Percentiles rank a stretch among this genome's conserved stretches.
Conservation (phyloP, 768 basidiomycete species). For the Basidioascus undulatus region DNA sequence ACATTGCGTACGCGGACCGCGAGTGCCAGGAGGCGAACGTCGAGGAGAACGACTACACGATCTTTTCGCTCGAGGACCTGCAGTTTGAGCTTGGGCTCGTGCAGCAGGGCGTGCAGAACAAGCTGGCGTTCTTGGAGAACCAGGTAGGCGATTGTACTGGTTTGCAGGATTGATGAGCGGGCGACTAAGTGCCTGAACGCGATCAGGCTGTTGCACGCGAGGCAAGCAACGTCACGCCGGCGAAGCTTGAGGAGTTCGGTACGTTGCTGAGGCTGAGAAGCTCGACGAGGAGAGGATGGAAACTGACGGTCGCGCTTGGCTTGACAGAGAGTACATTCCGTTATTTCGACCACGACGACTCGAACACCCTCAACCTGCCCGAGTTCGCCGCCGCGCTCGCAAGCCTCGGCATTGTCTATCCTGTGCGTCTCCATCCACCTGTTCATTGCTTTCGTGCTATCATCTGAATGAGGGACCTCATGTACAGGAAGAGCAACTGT, state of each 20-base stretch:
- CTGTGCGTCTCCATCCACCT: slow-evolving; percentile 24
- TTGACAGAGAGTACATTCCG: slow-evolving; percentile 92
- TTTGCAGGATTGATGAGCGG: not conserved
- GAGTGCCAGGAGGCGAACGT: slow-evolving; percentile 71
- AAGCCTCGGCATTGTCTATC: slow-evolving; percentile 79
- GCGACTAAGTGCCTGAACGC: not conserved
- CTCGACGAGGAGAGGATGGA: too few relatives aligned
- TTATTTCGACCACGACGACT: slow-evolving; percentile 83
- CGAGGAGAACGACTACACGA: slow-evolving; percentile 89
- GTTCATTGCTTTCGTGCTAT: not conserved
- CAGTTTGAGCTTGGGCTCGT: slow-evolving; percentile 71
- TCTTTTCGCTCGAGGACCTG: slow-evolving; percentile 68
- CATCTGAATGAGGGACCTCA: too few relatives aligned
- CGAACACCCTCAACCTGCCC: slow-evolving; percentile 57
- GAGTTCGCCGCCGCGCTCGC: slow-evolving; percentile 89
- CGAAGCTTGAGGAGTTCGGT: slow-evolving; percentile 88
- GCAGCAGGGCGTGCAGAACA: slow-evolving; percentile 55
- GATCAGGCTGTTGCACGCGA: slow-evolving; percentile 71
- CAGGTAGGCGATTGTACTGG: slow-evolving; percentile 42
- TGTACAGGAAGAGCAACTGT: slow-evolving; percentile 58
- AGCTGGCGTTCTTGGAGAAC: slow-evolving; percentile 89
- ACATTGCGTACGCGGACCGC: slow-evolving; percentile 39
- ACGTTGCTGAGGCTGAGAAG: too few relatives aligned
- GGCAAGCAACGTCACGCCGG: slow-evolving; percentile 82
- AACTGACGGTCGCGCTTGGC: too few relatives aligned